Evolutionary conservation across 169 alveolate genomes (phyloP), one percentile per base, ranked within the genome.

Genomic region (Plasmodium ovale): DNA sequence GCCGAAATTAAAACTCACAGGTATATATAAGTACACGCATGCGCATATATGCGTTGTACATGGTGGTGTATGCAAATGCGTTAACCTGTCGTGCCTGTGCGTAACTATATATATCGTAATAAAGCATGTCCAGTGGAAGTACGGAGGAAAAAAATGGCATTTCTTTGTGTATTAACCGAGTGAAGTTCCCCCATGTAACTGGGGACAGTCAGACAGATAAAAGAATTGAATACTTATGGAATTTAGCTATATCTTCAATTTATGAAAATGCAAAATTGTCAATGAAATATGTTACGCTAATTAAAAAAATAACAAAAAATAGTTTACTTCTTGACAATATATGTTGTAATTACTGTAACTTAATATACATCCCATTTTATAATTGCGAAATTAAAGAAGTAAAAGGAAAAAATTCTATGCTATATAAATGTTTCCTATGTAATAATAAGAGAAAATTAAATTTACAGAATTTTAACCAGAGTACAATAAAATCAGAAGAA

Each of bases 281-380:
- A 27, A 82, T 65, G 84, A 82, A 82, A 54, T 82, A 82, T 64
- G 44, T 82, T 39, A 21, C 84, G 21, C n/a, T 82, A 54, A 82
- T 82, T 7, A 82, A 82, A 65, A 82, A 59, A 51, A 82, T 82
- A 12, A 31, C 90, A 33, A 82, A 65, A 23, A 82, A 65, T 31
- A 65, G 35, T 33, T 25, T 82, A 29, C 6, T 27, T n/a, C 51
- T 82, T 31, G 82, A 65, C 53, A 29, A 65, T 59, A 44, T 82
- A 35, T 82, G 90, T 42, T 82, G 90, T 16, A 68, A 82, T 42
- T 37, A 82, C n/a, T 82, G 90, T 59, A 82, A 82, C 42, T 82
- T 82, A 82, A 82, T 82, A 64, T 82, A 65, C 39, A 82, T 82
- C 21, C 90, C 90, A 27, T 82, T 82, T 82, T 82, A 82, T 47